Evolutionary conservation across 108 stramenopile genomes (phyloP).

Genomic region (Pinguiococcus pyrenoidosus): DNA sequence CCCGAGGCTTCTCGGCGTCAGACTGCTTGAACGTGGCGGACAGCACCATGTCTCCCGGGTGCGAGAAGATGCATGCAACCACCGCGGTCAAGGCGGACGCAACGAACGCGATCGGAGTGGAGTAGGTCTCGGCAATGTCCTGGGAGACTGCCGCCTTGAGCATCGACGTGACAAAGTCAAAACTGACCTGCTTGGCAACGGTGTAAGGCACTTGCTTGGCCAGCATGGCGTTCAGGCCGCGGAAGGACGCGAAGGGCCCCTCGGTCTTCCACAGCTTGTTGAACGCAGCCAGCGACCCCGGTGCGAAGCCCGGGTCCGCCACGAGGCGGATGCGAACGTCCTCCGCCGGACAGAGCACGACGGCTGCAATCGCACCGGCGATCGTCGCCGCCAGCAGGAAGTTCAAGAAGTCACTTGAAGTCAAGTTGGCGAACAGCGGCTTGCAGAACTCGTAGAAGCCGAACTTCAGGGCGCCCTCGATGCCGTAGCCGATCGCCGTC

Average conservation of each 20-base stretch:
- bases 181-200: constrained; percentile 61
- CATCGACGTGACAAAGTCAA: background rate
- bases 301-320: constrained; percentile 56
- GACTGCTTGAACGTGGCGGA: constrained; percentile 54
- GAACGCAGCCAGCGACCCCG: constrained; percentile 42
- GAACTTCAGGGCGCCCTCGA: constrained; percentile 76
- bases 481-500: constrained; percentile 68
- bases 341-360: constrained; percentile 77
- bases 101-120: constrained; percentile 47
- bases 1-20: background rate
- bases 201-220: constrained; percentile 91
- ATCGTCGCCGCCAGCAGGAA: constrained; percentile 57
- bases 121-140: too few species aligned
- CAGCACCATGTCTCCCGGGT: constrained; percentile 87
- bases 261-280: constrained; percentile 49
- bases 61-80: constrained; percentile 69
- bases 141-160: too few species aligned
- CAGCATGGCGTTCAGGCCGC: constrained; percentile 72
- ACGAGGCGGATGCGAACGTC: constrained; percentile 69
- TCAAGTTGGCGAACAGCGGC: constrained; percentile 41
- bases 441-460: constrained; percentile 82
- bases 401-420: constrained; percentile 36
- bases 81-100: constrained; percentile 58
- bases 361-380: constrained; percentile 70
- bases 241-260: constrained; percentile 48